These are phyloP conservation scores for Cnidoscolus chayamansa DNA, from an alignment of 441 rosid species.

Conservation along the genomic window DNA sequence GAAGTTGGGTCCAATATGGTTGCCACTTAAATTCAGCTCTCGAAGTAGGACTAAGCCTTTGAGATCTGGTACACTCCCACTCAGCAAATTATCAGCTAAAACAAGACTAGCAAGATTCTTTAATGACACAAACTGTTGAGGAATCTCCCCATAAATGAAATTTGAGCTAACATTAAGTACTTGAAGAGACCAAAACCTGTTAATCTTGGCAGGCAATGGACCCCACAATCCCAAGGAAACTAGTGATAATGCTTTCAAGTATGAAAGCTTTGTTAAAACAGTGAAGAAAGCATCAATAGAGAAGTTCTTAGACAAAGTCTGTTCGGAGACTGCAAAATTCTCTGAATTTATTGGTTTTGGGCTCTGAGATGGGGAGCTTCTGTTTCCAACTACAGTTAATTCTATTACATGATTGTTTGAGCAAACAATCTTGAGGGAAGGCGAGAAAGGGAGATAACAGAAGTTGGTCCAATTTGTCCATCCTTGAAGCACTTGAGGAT, in stretches of 20 bases:
- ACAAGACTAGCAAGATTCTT: conserved; percentile 51
- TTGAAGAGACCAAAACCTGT: conserved; percentile 49
- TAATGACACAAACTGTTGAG: conserved; percentile 46
- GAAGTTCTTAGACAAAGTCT: conserved; percentile 44
- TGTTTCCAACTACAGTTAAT: conserved; percentile 63
- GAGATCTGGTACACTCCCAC: conserved; percentile 66
- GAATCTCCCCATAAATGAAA: conserved; percentile 61
- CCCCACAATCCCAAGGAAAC: conserved; percentile 81
- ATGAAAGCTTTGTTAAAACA: conserved; percentile 58
- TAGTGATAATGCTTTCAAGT: conserved; percentile 55
- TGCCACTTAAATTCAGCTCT: conserved; percentile 57
- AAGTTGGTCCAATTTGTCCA: conserved; percentile 80
- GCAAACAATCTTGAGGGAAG: conserved; percentile 61
- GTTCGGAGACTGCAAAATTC: conserved; percentile 31
- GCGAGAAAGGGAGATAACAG: conserved; percentile 62
- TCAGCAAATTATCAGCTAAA: conserved; percentile 55
- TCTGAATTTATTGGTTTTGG: conserved; percentile 18
- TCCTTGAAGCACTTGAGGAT: conserved; percentile 61
- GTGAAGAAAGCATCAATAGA: conserved; percentile 72
- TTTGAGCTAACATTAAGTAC: conserved; percentile 70
- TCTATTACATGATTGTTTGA: conserved; percentile 48
- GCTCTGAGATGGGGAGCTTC: conserved; percentile 32
- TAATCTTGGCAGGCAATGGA: conserved; percentile 52
- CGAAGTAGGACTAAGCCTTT: conserved; percentile 36
- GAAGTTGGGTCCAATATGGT: conserved; percentile 56